phyloP scores from a whole-genome alignment of 2,329 filamentous ascomycete genomes.

The Leptosphaerulina australis region DNA sequence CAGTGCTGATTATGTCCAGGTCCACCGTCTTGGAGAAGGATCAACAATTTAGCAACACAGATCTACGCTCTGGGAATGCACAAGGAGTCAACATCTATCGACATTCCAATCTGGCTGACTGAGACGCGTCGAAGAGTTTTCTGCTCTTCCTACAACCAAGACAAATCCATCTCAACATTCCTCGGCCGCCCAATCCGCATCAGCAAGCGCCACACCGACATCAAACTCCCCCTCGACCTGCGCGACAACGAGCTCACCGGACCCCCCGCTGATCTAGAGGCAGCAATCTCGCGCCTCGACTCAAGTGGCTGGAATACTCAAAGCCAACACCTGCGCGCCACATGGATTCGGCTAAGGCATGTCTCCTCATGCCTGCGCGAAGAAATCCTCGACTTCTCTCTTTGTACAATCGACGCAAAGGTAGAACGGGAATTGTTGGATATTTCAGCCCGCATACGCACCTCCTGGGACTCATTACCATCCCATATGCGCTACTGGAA shows the following conservation, averaged over 20 bases:
- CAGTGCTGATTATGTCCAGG: constrained; percentile 14
- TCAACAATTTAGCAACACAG: constrained; percentile 39
- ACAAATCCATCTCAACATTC: constrained; percentile 45
- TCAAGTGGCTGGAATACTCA: constrained; percentile 50
- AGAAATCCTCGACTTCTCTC: constrained; percentile 42
- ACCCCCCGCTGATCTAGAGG: constrained; percentile 21
- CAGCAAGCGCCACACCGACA: constrained; percentile 39
- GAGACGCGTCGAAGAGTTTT: constrained; percentile 41
- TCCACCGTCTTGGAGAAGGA: constrained; percentile 42
- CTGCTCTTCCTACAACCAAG: constrained; percentile 38
- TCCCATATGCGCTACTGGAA: constrained; percentile 40
- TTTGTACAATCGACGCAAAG: constrained; percentile 29
- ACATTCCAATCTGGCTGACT: constrained; percentile 36
- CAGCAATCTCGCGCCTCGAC: constrained; percentile 32
- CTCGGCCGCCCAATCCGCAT: constrained; percentile 42
- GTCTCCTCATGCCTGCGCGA: constrained; percentile 37
- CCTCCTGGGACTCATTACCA: constrained; percentile 37
- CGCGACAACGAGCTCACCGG: constrained; percentile 36
- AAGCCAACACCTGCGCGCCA: constrained; percentile 31
- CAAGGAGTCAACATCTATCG: constrained; percentile 33
- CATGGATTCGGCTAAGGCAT: constrained; percentile 38
- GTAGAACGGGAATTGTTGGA: constrained; percentile 34
- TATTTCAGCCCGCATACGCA: constrained; percentile 37
- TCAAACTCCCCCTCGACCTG: constrained; percentile 39
- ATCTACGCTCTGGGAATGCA: constrained; percentile 44